These are phyloP conservation scores for Chrysopogon serrulatus DNA, from an alignment of 176 grass and related monocot genomes.

Conservation along the genomic window DNA sequence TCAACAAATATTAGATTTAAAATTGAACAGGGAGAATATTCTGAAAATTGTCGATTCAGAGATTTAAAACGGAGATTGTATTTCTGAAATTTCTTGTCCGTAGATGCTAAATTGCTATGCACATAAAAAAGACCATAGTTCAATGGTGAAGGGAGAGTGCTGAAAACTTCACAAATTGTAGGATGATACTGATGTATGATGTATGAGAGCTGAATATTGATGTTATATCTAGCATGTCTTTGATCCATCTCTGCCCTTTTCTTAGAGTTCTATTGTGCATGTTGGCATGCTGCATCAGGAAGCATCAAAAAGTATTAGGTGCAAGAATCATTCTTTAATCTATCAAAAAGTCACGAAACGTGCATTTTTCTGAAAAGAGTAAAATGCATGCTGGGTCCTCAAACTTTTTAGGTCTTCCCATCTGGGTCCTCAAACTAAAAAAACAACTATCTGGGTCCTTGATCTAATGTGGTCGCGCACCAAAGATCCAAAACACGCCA, in stretches of 20 bases:
- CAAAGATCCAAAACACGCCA: no score
- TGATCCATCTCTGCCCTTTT: conserved; percentile 3
- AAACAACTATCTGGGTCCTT: no score
- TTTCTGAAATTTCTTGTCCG: no score
- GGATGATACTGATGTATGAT: conserved; percentile 19
- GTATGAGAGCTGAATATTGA: conserved; percentile 35
- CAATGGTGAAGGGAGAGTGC: conserved; percentile 24
- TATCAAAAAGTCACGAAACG: background rate
- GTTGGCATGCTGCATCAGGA: conserved; percentile 24
- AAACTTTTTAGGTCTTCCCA: no score
- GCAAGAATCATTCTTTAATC: background rate
- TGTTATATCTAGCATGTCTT: conserved; percentile 29
- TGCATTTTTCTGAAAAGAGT: conserved; percentile 7
- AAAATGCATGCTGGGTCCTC: no score
- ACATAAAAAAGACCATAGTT: background rate
- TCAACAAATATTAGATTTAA: no score
- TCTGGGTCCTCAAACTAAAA: no score
- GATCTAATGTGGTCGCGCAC: no score
- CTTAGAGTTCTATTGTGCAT: conserved; percentile 2
- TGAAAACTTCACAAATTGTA: conserved; percentile 30
- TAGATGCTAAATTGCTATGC: conserved; percentile 32
- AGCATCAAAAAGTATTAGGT: conserved; percentile 9
- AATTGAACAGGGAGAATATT: no score
- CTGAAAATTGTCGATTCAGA: no score
- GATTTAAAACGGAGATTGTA: no score